phyloP scores from a whole-genome alignment of 2,329 filamentous ascomycete genomes.

The Catunica adiposa region DNA sequence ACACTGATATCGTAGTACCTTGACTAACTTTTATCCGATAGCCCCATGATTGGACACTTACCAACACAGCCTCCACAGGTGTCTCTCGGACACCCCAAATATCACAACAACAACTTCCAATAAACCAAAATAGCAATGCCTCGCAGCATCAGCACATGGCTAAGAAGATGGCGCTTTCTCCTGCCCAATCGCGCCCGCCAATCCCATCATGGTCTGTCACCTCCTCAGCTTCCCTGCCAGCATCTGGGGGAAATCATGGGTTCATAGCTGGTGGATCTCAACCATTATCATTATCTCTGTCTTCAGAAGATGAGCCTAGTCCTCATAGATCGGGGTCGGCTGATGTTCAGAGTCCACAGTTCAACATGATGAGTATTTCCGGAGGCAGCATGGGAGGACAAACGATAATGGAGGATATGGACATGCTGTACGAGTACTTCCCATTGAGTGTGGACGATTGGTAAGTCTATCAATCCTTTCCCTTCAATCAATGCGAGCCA shows the following conservation, averaged over 20 bases:
- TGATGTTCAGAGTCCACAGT: slow-evolving; percentile 35
- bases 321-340: slow-evolving; percentile 32
- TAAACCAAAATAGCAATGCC: background rate
- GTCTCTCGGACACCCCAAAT: slow-evolving; percentile 5
- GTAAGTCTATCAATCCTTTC: slow-evolving; percentile 24
- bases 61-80: background rate
- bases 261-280: slow-evolving; percentile 22
- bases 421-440: slow-evolving; percentile 88
- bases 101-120: slow-evolving; percentile 3
- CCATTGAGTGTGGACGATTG: slow-evolving; percentile 81
- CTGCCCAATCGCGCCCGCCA: slow-evolving; percentile 33
- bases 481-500: background rate
- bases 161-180: slow-evolving; percentile 24
- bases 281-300: slow-evolving; percentile 35
- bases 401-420: slow-evolving; percentile 58
- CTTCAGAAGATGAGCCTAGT: slow-evolving; percentile 38
- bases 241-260: background rate
- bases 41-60: background rate
- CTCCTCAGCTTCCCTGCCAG: slow-evolving; percentile 5
- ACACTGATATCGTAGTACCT: background rate
- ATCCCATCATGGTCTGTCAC: slow-evolving; percentile 33
- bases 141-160: slow-evolving; percentile 3
- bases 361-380: slow-evolving; percentile 21
- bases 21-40: background rate
- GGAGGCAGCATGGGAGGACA: slow-evolving; percentile 25